Evolutionary conservation across 169 alveolate genomes (phyloP).

Genomic region (Plasmodium falciparum): DNA sequence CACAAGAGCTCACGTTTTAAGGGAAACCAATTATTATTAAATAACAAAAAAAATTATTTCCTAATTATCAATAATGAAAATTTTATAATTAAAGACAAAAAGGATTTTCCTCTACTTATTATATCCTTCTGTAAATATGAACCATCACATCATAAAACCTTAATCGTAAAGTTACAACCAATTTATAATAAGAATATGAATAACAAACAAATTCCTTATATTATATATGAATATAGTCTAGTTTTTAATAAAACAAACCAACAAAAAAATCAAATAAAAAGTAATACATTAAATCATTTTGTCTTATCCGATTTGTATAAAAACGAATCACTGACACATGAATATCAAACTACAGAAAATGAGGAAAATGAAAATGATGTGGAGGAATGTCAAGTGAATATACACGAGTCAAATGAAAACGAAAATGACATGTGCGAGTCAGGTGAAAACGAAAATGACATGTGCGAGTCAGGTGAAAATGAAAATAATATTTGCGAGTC

Average conservation of each 20-base stretch:
- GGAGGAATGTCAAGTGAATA: no score
- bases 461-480: no score
- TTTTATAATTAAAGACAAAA: constrained; percentile 36
- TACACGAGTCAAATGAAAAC: no score
- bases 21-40: constrained; percentile 16
- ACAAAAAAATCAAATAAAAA: neutral
- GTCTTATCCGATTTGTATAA: no score
- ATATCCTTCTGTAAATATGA: constrained; percentile 33
- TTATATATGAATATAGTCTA: constrained; percentile 36
- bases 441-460: no score
- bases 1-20: neutral
- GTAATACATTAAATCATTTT: no score
- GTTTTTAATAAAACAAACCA: constrained; percentile 9
- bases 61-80: constrained; percentile 36
- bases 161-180: constrained; percentile 21
- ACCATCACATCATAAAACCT: constrained; percentile 8
- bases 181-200: neutral
- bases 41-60: constrained; percentile 34
- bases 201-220: neutral
- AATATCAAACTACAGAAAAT: no score
- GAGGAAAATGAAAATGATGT: no score
- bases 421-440: no score
- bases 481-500: no score
- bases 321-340: no score
- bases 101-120: constrained; percentile 26